Percentiles rank a stretch among this genome's conserved stretches.
These are phyloP conservation scores for Phytopythium cucurbitacearum DNA, from an alignment of 352 stramenopile genomes.

Conservation along the genomic window DNA sequence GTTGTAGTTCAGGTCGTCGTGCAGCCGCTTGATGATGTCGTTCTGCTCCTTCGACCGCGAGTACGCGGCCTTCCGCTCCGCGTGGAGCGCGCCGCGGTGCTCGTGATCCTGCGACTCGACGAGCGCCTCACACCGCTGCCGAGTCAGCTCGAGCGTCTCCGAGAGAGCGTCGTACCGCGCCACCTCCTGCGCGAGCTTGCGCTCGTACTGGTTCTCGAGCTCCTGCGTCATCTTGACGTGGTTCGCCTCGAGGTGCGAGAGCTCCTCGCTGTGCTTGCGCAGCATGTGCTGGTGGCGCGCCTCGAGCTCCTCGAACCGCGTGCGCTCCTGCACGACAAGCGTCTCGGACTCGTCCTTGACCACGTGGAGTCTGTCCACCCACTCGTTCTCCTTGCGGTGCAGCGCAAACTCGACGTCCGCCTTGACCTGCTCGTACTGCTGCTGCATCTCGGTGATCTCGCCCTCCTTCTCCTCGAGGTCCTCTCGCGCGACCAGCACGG, in stretches of 20 bases:
- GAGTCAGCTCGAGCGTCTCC: slow-evolving; percentile 85
- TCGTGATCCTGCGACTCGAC: slow-evolving; percentile 79
- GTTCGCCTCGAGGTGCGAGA: slow-evolving; percentile 66
- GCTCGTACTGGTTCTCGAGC: slow-evolving; percentile 92
- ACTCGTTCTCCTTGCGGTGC: slow-evolving; percentile 85
- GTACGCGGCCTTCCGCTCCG: slow-evolving; percentile 61
- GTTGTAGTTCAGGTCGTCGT: slow-evolving; percentile 85
- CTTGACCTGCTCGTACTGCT: slow-evolving; percentile 75
- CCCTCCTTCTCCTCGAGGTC: slow-evolving; percentile 70
- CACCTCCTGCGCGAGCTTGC: slow-evolving; percentile 87
- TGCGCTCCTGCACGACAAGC: slow-evolving; percentile 68
- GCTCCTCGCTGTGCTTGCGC: slow-evolving; percentile 74
- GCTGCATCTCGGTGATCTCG: slow-evolving; percentile 49
- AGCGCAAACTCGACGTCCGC: slow-evolving; percentile 81
- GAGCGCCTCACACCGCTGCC: slow-evolving; percentile 86
- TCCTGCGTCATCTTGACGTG: slow-evolving; percentile 86
- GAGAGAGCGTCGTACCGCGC: slow-evolving; percentile 83
- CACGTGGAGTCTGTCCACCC: slow-evolving; percentile 75
- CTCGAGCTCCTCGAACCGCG: slow-evolving; percentile 80
- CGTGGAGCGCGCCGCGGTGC: slow-evolving; percentile 50
- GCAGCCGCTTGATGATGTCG: slow-evolving; percentile 77
- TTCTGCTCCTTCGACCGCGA: slow-evolving; percentile 74
- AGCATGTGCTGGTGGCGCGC: slow-evolving; percentile 56
- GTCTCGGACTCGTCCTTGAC: slow-evolving; percentile 77
- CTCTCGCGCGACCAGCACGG: slow-evolving; percentile 66